These are phyloP conservation scores for Cutaneotrichosporon spelunceum DNA, from an alignment of 1,284 basidiomycete genomes.

Conservation along the genomic window DNA sequence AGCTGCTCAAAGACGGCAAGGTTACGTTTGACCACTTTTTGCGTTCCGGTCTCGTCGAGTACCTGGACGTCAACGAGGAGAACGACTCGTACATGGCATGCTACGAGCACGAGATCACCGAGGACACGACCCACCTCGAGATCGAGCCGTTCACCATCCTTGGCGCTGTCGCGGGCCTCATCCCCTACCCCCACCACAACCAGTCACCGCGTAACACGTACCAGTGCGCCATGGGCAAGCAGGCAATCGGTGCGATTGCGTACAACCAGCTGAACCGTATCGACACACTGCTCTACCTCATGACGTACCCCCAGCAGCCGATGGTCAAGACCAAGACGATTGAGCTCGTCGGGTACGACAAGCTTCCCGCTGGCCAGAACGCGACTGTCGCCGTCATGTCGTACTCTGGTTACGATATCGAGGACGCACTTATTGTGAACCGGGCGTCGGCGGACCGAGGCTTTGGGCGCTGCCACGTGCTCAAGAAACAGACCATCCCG, in stretches of 20 bases:
- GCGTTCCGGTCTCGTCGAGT: conserved; percentile 92
- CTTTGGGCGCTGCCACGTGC: conserved; percentile 94
- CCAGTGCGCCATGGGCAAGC: conserved; percentile 99
- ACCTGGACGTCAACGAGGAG: conserved; percentile 98
- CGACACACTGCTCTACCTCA: conserved; percentile 96
- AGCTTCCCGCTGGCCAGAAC: conserved; percentile 95
- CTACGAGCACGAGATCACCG: conserved; percentile 83
- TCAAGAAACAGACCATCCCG: conserved; percentile 91
- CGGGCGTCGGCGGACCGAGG: conserved; percentile 92
- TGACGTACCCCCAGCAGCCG: conserved; percentile 98
- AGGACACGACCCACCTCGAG: conserved; percentile 87
- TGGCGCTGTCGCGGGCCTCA: conserved; percentile 95
- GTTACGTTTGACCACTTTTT: conserved; percentile 94
- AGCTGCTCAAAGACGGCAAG: conserved; percentile 72
- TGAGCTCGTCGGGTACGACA: conserved; percentile 94
- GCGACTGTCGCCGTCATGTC: conserved; percentile 99
- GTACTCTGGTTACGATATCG: conserved; percentile 98
- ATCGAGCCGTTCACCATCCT: conserved; percentile 98
- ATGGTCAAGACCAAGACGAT: conserved; percentile 99
- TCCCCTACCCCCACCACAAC: conserved; percentile 99
- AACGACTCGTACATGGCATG: conserved; percentile 97
- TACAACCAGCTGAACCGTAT: conserved; percentile 98
- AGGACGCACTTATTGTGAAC: conserved; percentile 96
- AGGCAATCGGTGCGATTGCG: conserved; percentile 98
- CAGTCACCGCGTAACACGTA: conserved; percentile 99